These are phyloP conservation scores for Hygrophorus russula DNA, from an alignment of 768 basidiomycete species.

Conservation along the genomic window DNA sequence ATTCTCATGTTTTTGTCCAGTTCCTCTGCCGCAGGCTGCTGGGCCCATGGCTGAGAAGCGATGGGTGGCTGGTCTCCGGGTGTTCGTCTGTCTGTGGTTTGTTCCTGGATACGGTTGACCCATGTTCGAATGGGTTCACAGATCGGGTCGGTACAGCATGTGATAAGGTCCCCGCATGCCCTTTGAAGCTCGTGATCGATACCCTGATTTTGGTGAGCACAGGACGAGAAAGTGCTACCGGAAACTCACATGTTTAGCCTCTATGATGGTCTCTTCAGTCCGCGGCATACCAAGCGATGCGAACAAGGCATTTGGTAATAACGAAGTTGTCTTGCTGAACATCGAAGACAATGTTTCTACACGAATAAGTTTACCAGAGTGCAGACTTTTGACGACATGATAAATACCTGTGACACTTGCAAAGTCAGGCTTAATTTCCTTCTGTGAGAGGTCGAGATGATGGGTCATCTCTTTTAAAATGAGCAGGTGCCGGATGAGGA, in stretches of 20 bases:
- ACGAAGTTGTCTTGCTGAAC: slow-evolving; percentile 46
- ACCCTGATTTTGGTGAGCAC: slow-evolving; percentile 34
- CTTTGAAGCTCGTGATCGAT: slow-evolving; percentile 80
- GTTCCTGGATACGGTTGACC: slow-evolving; percentile 36
- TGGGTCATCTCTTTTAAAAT: slow-evolving; percentile 86
- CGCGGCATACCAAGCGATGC: slow-evolving; percentile 57
- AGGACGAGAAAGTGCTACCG: not conserved
- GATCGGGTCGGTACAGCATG: slow-evolving; percentile 42
- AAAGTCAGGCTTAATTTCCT: slow-evolving; percentile 29
- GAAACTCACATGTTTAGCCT: slow-evolving; percentile 57
- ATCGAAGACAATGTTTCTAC: slow-evolving; percentile 48
- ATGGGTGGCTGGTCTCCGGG: slow-evolving; percentile 12
- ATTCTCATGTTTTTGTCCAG: slow-evolving; percentile 45
- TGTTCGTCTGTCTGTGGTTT: slow-evolving; percentile 8
- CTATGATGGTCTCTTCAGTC: slow-evolving; percentile 49
- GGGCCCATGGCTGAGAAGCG: slow-evolving; percentile 36
- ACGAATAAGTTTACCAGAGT: not conserved
- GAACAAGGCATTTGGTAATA: slow-evolving; percentile 61
- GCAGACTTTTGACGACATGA: not conserved
- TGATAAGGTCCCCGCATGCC: slow-evolving; percentile 79
- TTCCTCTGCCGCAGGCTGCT: slow-evolving; percentile 34
- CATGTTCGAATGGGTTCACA: slow-evolving; percentile 54
- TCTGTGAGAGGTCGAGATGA: slow-evolving; percentile 54
- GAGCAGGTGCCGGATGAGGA: slow-evolving; percentile 83
- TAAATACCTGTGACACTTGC: slow-evolving; percentile 48